phyloP scores from a whole-genome alignment of 2,329 filamentous ascomycete genomes.

The Fusarium torulosum region DNA sequence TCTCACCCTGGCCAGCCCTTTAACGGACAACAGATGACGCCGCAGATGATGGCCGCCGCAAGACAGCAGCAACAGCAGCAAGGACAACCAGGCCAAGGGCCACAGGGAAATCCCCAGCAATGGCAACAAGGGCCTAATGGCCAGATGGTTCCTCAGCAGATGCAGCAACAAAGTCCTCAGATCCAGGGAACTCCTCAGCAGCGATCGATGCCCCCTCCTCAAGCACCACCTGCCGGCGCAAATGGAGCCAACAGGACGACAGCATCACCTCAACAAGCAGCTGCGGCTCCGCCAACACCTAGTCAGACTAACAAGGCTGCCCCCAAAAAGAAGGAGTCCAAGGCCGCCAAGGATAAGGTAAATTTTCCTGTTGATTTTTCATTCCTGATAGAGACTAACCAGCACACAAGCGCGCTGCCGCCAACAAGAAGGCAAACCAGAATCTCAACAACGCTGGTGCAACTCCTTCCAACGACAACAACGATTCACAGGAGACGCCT shows the following conservation, averaged over 20 bases:
- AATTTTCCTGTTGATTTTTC: slow-evolving; percentile 44
- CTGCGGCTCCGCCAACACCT: slow-evolving; percentile 80
- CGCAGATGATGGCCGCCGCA: slow-evolving; percentile 67
- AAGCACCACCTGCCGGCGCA: slow-evolving; percentile 64
- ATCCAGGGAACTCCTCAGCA: slow-evolving; percentile 80
- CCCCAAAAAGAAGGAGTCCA: slow-evolving; percentile 81
- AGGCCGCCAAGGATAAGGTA: slow-evolving; percentile 77
- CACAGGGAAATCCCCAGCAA: slow-evolving; percentile 53
- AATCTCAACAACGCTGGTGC: slow-evolving; percentile 62
- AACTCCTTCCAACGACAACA: slow-evolving; percentile 68
- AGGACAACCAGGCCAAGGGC: slow-evolving; percentile 52
- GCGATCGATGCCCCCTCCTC: slow-evolving; percentile 76
- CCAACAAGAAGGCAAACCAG: slow-evolving; percentile 73
- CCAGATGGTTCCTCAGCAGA: slow-evolving; percentile 56
- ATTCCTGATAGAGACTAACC: slow-evolving; percentile 27
- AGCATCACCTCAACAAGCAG: slow-evolving; percentile 72
- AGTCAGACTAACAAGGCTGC: slow-evolving; percentile 78
- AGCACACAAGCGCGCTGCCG: slow-evolving; percentile 59
- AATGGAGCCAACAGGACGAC: slow-evolving; percentile 68
- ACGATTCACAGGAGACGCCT: slow-evolving; percentile 68
- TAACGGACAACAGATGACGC: slow-evolving; percentile 70
- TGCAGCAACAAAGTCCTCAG: slow-evolving; percentile 58
- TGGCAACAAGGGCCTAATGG: slow-evolving; percentile 59
- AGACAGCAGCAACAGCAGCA: slow-evolving; percentile 54
- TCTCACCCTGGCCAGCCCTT: slow-evolving; percentile 73